Evolutionary conservation across 805 yeast genomes (phyloP).

Genomic region (Saccharomyces jurei): DNA sequence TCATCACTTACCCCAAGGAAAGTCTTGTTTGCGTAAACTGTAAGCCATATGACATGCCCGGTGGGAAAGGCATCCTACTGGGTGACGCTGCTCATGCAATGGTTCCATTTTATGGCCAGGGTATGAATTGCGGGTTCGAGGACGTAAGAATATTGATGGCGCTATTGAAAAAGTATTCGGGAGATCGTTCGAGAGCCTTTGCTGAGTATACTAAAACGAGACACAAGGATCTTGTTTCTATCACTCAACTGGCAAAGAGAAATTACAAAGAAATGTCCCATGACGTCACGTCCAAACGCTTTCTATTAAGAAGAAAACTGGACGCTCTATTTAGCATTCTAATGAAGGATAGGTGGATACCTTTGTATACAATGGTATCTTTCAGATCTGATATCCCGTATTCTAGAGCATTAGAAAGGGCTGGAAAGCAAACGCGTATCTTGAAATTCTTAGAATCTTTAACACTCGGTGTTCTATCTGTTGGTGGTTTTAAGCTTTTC

Average conservation of each 20-base stretch:
- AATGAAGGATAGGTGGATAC: constrained; percentile 64
- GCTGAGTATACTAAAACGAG: constrained; percentile 46
- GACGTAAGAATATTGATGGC: constrained; percentile 67
- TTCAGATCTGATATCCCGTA: constrained; percentile 79
- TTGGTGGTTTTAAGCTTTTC: constrained; percentile 3
- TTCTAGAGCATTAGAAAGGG: constrained; percentile 52
- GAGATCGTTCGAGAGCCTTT: constrained; percentile 44
- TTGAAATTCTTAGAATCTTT: constrained; percentile 27
- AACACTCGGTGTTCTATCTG: constrained; percentile 4
- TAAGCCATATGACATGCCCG: constrained; percentile 57
- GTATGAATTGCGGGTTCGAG: constrained; percentile 94
- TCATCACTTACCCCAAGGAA: constrained; percentile 59
- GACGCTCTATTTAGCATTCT: constrained; percentile 57
- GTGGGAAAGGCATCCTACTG: constrained; percentile 51
- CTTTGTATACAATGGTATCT: constrained; percentile 87
- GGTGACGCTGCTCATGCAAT: constrained; percentile 96
- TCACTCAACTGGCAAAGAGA: constrained; percentile 66
- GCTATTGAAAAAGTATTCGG: constrained; percentile 33
- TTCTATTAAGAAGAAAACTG: constrained; percentile 55
- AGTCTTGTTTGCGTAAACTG: constrained; percentile 68
- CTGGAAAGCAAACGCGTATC: constrained; percentile 46
- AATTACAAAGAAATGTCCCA: constrained; percentile 86
- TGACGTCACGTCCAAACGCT: constrained; percentile 55
- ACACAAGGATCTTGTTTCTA: constrained; percentile 62
- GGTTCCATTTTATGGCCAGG: constrained; percentile 98